Base-by-base conservation (phyloP, 495 filamentous ascomycete genomes). In the Lophiostoma macrostomum region DNA sequence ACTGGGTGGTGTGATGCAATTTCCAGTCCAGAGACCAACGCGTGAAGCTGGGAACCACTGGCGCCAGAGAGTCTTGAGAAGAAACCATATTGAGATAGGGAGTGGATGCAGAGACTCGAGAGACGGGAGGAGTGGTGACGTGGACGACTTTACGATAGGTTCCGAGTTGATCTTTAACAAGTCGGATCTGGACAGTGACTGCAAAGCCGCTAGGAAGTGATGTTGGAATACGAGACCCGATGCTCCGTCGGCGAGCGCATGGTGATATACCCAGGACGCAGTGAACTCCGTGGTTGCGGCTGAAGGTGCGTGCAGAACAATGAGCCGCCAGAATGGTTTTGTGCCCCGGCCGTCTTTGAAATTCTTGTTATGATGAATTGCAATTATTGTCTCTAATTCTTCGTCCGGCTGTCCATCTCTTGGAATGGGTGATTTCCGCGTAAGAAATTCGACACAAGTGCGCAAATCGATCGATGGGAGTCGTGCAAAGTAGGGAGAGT, bases 401-500 rank as follows among this genome's bases (percentile, higher is more conserved):
- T 71, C 67, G 25, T 45, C 48, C 29, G 64, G 58, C 1, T 48
- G 37, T 4, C 35, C 45, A 27, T 63, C 53, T n/a, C 36, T 37
- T 1, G 43, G 46, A 12, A 66, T 39, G 0, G 18, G 39, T 4
- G 50, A 28, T 0, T 61, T 44, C 1, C 70, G 68, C 10, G 63
- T 28, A 18, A 67, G 39, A 23, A 76, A 73, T 1, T 43, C 50
- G 0, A 76, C 63, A 27, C 66, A 50, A 7, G 67, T 60, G 18
- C 63, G 53, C n/a, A 78, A 61, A 30, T 76, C 58, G 23, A 77
- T 65, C 11, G 64, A 47, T 1, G 72, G 70, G 3, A 76, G 56
- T n/a, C 75, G 74, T 10, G 65, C 75, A 31, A 73, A 77, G 36
- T 71, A 71, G 0, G 74, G 64, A n/a, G 67, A 52, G 0, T 43